A percentile compares a stretch with the other conserved stretches of the same genome.
Evolutionary conservation across 2,329 filamentous ascomycete species (phyloP).

Genomic region (Penicillium sp.): DNA sequence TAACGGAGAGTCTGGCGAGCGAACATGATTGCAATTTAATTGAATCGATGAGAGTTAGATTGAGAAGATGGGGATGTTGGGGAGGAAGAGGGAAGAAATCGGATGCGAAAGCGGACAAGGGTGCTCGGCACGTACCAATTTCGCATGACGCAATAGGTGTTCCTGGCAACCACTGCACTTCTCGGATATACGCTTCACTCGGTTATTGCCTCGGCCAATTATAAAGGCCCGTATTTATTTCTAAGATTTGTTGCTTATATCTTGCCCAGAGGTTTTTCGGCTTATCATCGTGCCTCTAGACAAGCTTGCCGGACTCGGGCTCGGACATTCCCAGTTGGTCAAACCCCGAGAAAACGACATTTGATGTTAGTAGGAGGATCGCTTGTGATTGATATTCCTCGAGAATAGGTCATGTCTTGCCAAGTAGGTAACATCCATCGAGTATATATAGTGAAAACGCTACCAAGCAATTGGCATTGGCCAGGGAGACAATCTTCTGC

Average conservation of each 20-base stretch:
- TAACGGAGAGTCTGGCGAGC: conserved; percentile 63
- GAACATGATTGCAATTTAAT: conserved; percentile 57
- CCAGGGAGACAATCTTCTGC: no score
- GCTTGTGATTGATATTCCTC: no score
- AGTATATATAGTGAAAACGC: no score
- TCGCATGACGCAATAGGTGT: conserved; percentile 33
- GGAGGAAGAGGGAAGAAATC: conserved; percentile 15
- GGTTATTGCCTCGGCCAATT: conserved; percentile 3
- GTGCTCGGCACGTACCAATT: conserved; percentile 16
- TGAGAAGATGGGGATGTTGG: conserved; percentile 5
- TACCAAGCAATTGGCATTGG: background rate
- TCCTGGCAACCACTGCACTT: conserved; percentile 3
- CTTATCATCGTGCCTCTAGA: background rate
- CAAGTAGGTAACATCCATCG: no score
- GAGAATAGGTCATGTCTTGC: no score
- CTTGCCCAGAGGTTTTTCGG: background rate
- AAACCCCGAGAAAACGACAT: background rate
- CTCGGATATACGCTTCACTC: conserved; percentile 3
- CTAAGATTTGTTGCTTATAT: background rate
- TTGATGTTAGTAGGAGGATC: background rate
- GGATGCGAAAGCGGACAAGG: conserved; percentile 23
- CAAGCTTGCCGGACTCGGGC: background rate
- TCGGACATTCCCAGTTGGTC: background rate
- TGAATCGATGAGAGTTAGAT: conserved; percentile 4
- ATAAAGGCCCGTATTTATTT: background rate